phyloP scores from a whole-genome alignment of 208 protist genomes.

The Crithidia sp. region DNA sequence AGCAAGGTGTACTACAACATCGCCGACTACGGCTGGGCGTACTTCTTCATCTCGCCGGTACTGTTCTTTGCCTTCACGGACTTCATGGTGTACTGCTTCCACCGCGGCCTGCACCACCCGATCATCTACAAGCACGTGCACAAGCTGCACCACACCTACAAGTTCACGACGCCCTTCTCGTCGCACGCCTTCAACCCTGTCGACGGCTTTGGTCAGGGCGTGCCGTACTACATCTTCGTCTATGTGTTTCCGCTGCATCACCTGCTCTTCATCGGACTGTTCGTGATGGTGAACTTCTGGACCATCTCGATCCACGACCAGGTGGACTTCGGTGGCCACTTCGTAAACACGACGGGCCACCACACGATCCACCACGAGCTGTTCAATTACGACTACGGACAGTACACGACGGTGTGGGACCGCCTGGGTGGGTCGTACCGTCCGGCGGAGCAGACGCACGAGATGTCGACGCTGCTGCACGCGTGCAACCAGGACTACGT shows the following conservation, averaged over 20 bases:
- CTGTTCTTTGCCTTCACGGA: conserved; percentile 93
- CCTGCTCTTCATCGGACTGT: conserved; percentile 82
- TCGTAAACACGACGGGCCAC: conserved; percentile 86
- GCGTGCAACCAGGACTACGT: conserved; percentile 31
- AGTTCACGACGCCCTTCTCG: conserved; percentile 90
- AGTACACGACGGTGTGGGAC: conserved; percentile 95
- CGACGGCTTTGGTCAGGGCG: conserved; percentile 92
- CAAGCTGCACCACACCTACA: conserved; percentile 93
- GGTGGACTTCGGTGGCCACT: conserved; percentile 83
- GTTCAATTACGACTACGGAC: conserved; percentile 95
- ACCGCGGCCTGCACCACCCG: conserved; percentile 91
- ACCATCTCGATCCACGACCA: conserved; percentile 95
- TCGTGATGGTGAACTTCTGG: conserved; percentile 95
- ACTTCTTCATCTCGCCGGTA: conserved; percentile 68
- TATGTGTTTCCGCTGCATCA: conserved; percentile 93
- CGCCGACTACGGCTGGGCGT: conserved; percentile 75
- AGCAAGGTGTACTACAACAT: conserved; percentile 83
- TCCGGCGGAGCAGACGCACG: conserved; percentile 76
- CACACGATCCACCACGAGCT: conserved; percentile 94
- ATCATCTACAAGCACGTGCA: conserved; percentile 92
- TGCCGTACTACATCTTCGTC: conserved; percentile 94
- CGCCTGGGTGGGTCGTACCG: conserved; percentile 86
- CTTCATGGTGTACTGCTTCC: conserved; percentile 95
- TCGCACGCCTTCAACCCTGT: conserved; percentile 94
- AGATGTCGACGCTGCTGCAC: conserved; percentile 36